These are phyloP conservation scores for Yamagishiella unicocca DNA, from an alignment of 139 green algal species.

Conservation along the genomic window DNA sequence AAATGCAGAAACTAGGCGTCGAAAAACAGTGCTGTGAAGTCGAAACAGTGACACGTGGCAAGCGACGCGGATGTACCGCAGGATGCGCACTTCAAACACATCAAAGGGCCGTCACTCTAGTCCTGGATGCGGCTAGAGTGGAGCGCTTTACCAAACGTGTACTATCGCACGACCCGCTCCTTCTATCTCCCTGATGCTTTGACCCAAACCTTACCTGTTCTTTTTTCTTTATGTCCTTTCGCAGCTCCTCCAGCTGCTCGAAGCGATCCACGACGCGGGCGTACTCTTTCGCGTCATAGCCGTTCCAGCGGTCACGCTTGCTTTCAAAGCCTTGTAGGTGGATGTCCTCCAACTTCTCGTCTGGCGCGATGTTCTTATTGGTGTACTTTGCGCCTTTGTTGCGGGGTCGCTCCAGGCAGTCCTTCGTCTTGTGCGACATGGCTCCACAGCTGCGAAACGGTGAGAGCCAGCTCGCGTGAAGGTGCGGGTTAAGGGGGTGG, in stretches of 20 bases:
- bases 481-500: neutral
- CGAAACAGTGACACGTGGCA: no score
- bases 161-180: no score
- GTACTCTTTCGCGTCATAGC: constrained; percentile 91
- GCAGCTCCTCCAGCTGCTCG: constrained; percentile 79
- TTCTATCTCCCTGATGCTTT: neutral
- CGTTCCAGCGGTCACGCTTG: constrained; percentile 95
- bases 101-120: no score
- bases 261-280: constrained; percentile 80
- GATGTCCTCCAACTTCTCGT: constrained; percentile 95
- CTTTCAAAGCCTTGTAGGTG: constrained; percentile 86
- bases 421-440: constrained; percentile 96
- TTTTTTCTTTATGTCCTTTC: constrained; percentile 82
- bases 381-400: constrained; percentile 89
- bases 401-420: constrained; percentile 97
- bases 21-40: no score
- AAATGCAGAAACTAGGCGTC: no score
- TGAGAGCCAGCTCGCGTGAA: no score
- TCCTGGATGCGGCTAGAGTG: no score
- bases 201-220: constrained; percentile 51
- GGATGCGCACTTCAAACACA: no score
- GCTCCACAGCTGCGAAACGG: constrained; percentile 94
- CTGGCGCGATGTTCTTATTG: constrained; percentile 93
- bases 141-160: no score
- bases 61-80: no score